Percentiles rank a stretch among this genome's conserved stretches.
Evolutionary conservation across 2,329 filamentous ascomycete species (phyloP).

Genomic region (Eutypella sp.): DNA sequence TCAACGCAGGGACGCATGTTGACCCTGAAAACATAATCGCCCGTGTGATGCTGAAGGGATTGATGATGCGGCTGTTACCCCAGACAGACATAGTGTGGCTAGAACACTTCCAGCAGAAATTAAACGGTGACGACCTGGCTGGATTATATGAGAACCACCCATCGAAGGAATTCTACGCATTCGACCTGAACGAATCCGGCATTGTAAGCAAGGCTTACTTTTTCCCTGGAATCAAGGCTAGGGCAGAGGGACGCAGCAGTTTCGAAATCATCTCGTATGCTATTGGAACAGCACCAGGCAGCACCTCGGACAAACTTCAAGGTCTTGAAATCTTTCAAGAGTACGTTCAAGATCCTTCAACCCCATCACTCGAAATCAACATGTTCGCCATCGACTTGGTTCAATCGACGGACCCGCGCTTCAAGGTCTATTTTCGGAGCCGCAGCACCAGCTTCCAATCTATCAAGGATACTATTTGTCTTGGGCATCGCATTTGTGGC

Average conservation of each 20-base stretch:
- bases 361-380: slow-evolving; percentile 7
- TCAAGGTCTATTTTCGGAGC: slow-evolving; percentile 33
- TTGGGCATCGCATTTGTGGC: slow-evolving; percentile 13
- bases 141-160: no score
- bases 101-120: slow-evolving; percentile 11
- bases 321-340: background rate
- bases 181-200: background rate
- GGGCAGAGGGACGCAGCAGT: background rate
- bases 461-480: slow-evolving; percentile 20
- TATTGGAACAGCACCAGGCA: background rate
- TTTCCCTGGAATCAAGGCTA: background rate
- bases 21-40: slow-evolving; percentile 20
- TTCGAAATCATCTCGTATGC: background rate
- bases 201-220: background rate
- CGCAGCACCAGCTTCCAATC: slow-evolving; percentile 25
- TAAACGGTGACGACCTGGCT: slow-evolving; percentile 2
- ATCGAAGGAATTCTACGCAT: background rate
- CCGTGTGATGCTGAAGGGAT: slow-evolving; percentile 3
- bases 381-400: slow-evolving; percentile 32
- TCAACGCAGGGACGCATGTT: slow-evolving; percentile 18
- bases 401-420: slow-evolving; percentile 19
- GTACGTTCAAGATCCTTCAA: slow-evolving; percentile 1
- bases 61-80: slow-evolving; percentile 4
- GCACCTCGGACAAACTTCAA: background rate
- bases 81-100: slow-evolving; percentile 14